Evolutionary conservation across 371 early-diverging fungal species (phyloP).

Genomic region (Actinomortierella ambigua): DNA sequence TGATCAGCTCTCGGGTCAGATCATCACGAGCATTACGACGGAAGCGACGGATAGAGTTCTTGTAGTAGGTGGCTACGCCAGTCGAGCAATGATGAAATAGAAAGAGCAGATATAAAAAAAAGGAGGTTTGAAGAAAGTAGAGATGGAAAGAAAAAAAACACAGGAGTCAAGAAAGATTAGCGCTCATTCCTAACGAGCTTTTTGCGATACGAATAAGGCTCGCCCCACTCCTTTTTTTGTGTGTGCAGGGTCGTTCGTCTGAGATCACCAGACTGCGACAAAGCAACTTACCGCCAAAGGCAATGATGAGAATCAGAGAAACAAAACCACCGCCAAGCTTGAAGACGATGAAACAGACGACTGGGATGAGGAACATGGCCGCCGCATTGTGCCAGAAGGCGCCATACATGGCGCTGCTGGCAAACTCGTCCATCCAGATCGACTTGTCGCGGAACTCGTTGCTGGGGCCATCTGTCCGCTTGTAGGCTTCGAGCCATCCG

Average conservation of each 20-base stretch:
- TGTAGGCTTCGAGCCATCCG: conserved; percentile 41
- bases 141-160: background rate
- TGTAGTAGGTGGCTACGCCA: conserved; percentile 67
- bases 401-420: conserved; percentile 40
- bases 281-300: conserved; percentile 35
- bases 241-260: too few relatives aligned
- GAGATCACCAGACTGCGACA: background rate
- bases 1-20: conserved; percentile 63
- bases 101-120: background rate
- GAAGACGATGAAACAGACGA: conserved; percentile 28
- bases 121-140: background rate
- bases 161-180: background rate
- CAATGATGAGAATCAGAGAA: conserved; percentile 36
- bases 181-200: too few relatives aligned
- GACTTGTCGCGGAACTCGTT: conserved; percentile 46
- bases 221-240: too few relatives aligned
- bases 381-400: conserved; percentile 44
- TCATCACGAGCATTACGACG: conserved; percentile 69
- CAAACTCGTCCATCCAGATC: conserved; percentile 47
- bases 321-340: conserved; percentile 45
- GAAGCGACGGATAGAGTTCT: conserved; percentile 66
- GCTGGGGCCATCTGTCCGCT: conserved; percentile 29
- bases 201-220: too few relatives aligned
- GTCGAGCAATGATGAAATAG: background rate
- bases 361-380: conserved; percentile 23